Conservation (phyloP, 2,329 filamentous ascomycete species). For the Alternaria sp. region DNA sequence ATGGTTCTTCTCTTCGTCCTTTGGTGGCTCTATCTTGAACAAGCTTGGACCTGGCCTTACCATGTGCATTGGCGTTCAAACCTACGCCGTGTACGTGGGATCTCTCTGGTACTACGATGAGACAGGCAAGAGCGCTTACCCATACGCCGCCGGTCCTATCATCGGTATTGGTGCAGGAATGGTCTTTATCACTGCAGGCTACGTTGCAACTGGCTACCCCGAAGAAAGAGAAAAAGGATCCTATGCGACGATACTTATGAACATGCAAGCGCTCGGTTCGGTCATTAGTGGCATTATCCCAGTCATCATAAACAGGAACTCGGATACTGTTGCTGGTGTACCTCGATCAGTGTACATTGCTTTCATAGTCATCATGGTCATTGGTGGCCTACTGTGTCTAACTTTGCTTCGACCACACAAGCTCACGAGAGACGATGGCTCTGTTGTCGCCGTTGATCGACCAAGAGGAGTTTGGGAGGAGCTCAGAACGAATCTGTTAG, state of each 20-base stretch:
- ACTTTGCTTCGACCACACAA: conserved; percentile 39
- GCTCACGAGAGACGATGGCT: conserved; percentile 41
- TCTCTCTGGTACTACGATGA: conserved; percentile 47
- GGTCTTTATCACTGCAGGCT: conserved; percentile 45
- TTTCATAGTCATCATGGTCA: conserved; percentile 41
- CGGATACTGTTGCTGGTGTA: conserved; percentile 39
- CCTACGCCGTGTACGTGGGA: conserved; percentile 42
- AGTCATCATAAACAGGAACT: conserved; percentile 41
- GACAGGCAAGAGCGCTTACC: conserved; percentile 42
- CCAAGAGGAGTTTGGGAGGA: conserved; percentile 38
- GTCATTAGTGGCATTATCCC: conserved; percentile 44
- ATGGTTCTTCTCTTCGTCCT: conserved; percentile 45
- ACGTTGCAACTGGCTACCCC: conserved; percentile 41
- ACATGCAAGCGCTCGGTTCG: conserved; percentile 42
- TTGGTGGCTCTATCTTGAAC: conserved; percentile 43
- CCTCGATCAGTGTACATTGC: conserved; percentile 42
- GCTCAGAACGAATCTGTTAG: conserved; percentile 34
- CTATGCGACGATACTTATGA: conserved; percentile 43
- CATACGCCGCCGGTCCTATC: conserved; percentile 40
- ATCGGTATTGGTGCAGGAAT: conserved; percentile 46
- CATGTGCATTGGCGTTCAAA: conserved; percentile 44
- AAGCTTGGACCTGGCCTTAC: conserved; percentile 42
- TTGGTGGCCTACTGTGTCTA: conserved; percentile 37
- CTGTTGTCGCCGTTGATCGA: conserved; percentile 38
- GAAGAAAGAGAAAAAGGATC: conserved; percentile 43